Base-by-base conservation (phyloP, 1,284 basidiomycete genomes). In the Ceratorhiza oryzae-sativae region DNA sequence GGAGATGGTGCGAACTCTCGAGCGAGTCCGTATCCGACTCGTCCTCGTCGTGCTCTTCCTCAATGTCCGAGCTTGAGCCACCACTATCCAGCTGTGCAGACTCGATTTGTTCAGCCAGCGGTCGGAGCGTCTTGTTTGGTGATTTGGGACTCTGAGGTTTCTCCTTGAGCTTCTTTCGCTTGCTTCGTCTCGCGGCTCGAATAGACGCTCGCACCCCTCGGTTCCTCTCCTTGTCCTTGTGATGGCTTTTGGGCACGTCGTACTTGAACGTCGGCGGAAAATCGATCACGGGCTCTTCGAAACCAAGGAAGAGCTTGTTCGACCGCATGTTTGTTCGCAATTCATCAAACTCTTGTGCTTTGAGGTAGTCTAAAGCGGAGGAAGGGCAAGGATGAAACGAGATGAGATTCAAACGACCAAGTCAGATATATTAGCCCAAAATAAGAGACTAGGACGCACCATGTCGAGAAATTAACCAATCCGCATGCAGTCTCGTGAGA, bases 401-500 rank as follows among this genome's bases (percentile, higher is more conserved):
- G 41, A 46, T n/a, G n/a, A n/a, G n/a, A n/a, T n/a, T n/a, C n/a
- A n/a, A n/a, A n/a, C n/a, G n/a, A n/a, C n/a, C n/a, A n/a, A n/a
- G n/a, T n/a, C n/a, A n/a, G n/a, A n/a, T n/a, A n/a, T n/a, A n/a
- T n/a, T n/a, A n/a, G n/a, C n/a, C n/a, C n/a, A 12, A 55, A 62
- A 18, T 42, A n/a, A 71, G 5, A 23, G 20, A 41, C 75, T n/a
- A n/a, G n/a, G n/a, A 70, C 49, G 5, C 36, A 74, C 75, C 77
- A 62, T 80, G 79, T 30, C 79, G 74, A 58, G 79, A 80, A 61
- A 82, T 75, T 27, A 83, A 75, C 80, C 81, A 83, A 73, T 83
- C 82, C 36, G 82, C 81, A 72, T 83, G 82, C 56, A 76, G 42
- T 3, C 75, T 61, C 25, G 75, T 70, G 20, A 76, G 68, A 25